Conservation (phyloP, 352 stramenopile species). For the Globisporangium yorkense region DNA sequence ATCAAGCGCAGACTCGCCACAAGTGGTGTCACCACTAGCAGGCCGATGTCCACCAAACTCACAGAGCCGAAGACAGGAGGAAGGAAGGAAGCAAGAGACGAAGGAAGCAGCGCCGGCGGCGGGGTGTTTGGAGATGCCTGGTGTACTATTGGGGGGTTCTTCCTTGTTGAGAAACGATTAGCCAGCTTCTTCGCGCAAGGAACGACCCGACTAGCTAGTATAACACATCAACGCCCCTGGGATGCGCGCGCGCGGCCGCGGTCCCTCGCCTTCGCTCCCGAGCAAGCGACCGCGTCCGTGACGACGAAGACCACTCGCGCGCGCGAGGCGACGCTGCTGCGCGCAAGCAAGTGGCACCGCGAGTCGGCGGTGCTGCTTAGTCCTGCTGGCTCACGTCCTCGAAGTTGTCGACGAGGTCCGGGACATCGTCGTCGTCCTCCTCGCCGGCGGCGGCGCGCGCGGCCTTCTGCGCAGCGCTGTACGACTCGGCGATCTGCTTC, state of each 20-base stretch:
- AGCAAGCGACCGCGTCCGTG: not conserved
- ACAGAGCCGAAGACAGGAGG: too few species aligned
- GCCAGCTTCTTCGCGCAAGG: conserved; percentile 15
- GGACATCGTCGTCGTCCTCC: conserved; percentile 94
- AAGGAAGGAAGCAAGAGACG: not conserved
- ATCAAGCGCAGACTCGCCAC: too few species aligned
- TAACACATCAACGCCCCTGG: conserved; percentile 19
- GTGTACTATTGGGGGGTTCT: conserved; percentile 53
- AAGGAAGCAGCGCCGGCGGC: not conserved
- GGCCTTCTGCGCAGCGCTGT: conserved; percentile 71
- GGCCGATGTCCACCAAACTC: too few species aligned
- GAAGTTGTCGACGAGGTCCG: conserved; percentile 98
- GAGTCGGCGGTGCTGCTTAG: conserved; percentile 31
- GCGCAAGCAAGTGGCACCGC: not conserved
- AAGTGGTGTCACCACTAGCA: too few species aligned
- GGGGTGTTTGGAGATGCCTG: conserved; percentile 36
- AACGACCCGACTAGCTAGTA: conserved; percentile 17
- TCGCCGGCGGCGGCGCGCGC: conserved; percentile 75
- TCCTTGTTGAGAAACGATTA: conserved; percentile 33
- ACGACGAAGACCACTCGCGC: not conserved
- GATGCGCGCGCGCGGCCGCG: not conserved
- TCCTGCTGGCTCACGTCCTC: conserved; percentile 94
- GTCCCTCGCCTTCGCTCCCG: not conserved
- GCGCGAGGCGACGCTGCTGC: conserved; percentile 1
- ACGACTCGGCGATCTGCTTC: conserved; percentile 91